These are phyloP conservation scores for Heterobasidion irregulare DNA, from an alignment of 1,284 basidiomycete species.

Conservation along the genomic window DNA sequence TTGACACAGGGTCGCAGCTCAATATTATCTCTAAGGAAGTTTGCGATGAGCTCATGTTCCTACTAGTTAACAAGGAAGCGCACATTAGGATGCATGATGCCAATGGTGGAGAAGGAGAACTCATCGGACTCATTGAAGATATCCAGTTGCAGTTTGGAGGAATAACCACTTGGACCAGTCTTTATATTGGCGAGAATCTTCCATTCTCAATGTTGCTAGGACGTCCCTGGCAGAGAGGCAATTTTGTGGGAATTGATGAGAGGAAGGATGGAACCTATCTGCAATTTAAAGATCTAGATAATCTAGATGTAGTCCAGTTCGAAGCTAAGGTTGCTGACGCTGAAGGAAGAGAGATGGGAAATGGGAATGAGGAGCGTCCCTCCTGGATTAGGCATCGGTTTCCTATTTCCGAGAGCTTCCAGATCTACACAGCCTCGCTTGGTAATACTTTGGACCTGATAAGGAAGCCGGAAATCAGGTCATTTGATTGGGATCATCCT, in stretches of 20 bases:
- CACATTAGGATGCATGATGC: not conserved
- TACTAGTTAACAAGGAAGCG: not conserved
- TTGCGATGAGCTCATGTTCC: not conserved
- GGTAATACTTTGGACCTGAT: too few relatives aligned
- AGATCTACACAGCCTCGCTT: too few relatives aligned
- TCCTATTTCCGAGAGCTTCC: too few relatives aligned
- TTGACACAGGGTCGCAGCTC: slow-evolving; percentile 18
- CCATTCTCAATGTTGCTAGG: slow-evolving; percentile 19
- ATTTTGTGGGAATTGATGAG: slow-evolving; percentile 19
- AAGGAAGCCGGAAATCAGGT: too few relatives aligned
- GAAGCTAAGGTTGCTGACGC: not conserved
- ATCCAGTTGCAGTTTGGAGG: not conserved
- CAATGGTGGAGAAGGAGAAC: not conserved
- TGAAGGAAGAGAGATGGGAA: too few relatives aligned
- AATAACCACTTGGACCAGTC: slow-evolving; percentile 2
- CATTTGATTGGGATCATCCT: too few relatives aligned
- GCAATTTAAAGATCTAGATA: slow-evolving; percentile 4
- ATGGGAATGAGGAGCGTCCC: too few relatives aligned
- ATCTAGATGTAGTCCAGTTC: not conserved
- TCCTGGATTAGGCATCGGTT: too few relatives aligned
- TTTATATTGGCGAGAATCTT: slow-evolving; percentile 12
- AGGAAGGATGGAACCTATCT: slow-evolving; percentile 17
- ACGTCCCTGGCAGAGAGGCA: slow-evolving; percentile 19
- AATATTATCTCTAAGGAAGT: slow-evolving; percentile 12
- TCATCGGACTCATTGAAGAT: not conserved